These are phyloP conservation scores for Colletotrichum chrysophilum DNA, from an alignment of 2,329 filamentous ascomycete genomes.

Conservation along the genomic window DNA sequence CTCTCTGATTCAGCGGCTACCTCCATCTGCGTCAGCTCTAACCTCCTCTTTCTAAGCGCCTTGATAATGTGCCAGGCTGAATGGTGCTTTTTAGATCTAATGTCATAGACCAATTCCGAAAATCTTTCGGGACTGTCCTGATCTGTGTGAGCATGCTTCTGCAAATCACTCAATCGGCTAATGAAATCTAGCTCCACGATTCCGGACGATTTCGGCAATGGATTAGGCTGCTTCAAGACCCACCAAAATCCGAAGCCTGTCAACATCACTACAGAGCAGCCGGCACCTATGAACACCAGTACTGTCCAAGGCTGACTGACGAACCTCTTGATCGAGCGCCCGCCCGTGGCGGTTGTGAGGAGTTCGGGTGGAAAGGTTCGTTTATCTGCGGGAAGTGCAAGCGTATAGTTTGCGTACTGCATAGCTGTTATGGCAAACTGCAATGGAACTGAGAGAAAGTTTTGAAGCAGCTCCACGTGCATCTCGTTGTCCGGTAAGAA, in stretches of 20 bases:
- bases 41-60: neutral
- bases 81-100: neutral
- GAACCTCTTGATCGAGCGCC: conserved; percentile 19
- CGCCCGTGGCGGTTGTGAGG: conserved; percentile 20
- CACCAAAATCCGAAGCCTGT: neutral
- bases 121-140: neutral
- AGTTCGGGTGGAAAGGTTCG: conserved; percentile 20
- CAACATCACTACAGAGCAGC: neutral
- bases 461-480: conserved; percentile 20
- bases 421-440: conserved; percentile 24
- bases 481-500: conserved; percentile 24
- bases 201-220: conserved; percentile 2
- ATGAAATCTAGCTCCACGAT: conserved; percentile 7
- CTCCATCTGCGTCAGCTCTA: neutral
- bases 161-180: neutral
- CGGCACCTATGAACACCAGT: conserved; percentile 21
- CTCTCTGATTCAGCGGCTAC: neutral
- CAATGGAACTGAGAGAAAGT: conserved; percentile 24
- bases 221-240: neutral
- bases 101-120: neutral
- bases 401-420: conserved; percentile 24
- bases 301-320: conserved; percentile 24
- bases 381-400: neutral
- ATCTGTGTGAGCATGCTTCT: neutral
- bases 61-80: neutral